A percentile compares a stretch with the other conserved stretches of the same genome.
phyloP scores from a whole-genome alignment of 2,329 filamentous ascomycete species.

The Hymenoscyphus scutula region DNA sequence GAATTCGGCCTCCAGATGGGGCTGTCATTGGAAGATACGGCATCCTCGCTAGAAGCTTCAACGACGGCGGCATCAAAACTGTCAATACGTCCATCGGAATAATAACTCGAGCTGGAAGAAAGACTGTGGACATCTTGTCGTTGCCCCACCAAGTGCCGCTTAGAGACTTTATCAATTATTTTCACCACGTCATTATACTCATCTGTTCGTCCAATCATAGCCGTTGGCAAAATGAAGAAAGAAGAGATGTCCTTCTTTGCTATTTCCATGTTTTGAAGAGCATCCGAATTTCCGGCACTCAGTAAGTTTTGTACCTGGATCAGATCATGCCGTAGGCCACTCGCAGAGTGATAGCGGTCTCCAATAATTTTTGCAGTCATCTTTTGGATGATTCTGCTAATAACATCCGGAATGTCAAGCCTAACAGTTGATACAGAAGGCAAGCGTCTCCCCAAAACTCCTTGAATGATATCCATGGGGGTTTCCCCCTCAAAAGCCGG shows the following conservation, averaged over 20 bases:
- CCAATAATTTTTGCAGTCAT: conserved; percentile 87
- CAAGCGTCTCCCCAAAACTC: conserved; percentile 76
- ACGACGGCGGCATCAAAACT: conserved; percentile 38
- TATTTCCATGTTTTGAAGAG: conserved; percentile 71
- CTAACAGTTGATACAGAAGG: conserved; percentile 73
- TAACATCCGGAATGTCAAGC: conserved; percentile 78
- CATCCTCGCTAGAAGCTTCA: conserved; percentile 56
- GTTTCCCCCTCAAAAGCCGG: conserved; percentile 76
- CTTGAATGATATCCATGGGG: conserved; percentile 88
- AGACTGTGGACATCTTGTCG: conserved; percentile 45
- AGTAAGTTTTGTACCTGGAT: conserved; percentile 71
- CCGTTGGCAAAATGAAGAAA: conserved; percentile 81
- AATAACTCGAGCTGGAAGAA: conserved; percentile 53
- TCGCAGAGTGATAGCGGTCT: conserved; percentile 86
- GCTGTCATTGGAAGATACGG: conserved; percentile 48
- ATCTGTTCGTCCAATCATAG: conserved; percentile 74
- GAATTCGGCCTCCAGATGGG: conserved; percentile 33
- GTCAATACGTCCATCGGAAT: conserved; percentile 43
- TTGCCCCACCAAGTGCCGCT: conserved; percentile 54
- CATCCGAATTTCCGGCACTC: conserved; percentile 68
- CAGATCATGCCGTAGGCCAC: conserved; percentile 80
- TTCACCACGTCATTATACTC: conserved; percentile 69
- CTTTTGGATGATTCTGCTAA: conserved; percentile 82
- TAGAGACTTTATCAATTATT: conserved; percentile 74
- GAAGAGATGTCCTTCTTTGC: conserved; percentile 86